Evolutionary conservation across 2,329 filamentous ascomycete genomes (phyloP).

Genomic region (Parastagonospora avenae): DNA sequence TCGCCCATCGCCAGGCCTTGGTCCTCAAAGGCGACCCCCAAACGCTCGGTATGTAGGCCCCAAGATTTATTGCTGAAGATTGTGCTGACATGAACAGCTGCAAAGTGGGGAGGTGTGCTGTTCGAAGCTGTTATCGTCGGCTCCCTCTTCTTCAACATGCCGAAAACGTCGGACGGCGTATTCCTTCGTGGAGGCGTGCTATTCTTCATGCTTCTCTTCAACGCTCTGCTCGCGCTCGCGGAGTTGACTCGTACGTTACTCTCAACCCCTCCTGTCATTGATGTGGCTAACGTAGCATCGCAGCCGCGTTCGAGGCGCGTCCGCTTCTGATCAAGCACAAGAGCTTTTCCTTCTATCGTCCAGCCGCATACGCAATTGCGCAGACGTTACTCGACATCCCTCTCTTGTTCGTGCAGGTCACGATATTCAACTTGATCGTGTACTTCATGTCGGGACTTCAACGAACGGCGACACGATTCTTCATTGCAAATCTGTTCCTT

Average conservation of each 20-base stretch:
- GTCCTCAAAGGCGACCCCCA: neutral
- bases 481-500: conserved; percentile 67
- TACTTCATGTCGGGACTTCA: conserved; percentile 66
- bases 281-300: conserved; percentile 40
- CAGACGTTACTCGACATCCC: conserved; percentile 64
- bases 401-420: conserved; percentile 62
- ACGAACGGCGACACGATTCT: conserved; percentile 64
- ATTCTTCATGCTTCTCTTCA: conserved; percentile 68
- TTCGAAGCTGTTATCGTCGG: conserved; percentile 55
- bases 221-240: conserved; percentile 65
- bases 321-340: conserved; percentile 74
- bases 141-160: conserved; percentile 70
- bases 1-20: neutral
- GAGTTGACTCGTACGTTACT: conserved; percentile 59
- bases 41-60: neutral
- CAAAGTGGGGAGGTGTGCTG: neutral
- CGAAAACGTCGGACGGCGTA: conserved; percentile 62
- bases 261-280: neutral
- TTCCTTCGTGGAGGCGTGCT: conserved; percentile 68
- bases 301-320: conserved; percentile 64
- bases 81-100: neutral
- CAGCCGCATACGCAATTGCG: conserved; percentile 63
- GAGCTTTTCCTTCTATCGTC: conserved; percentile 70
- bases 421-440: conserved; percentile 64
- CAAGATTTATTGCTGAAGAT: neutral